Percentiles rank a stretch among this genome's conserved stretches.
Evolutionary conservation across 805 yeast genomes (phyloP).

Genomic region (Candida lessepsii): DNA sequence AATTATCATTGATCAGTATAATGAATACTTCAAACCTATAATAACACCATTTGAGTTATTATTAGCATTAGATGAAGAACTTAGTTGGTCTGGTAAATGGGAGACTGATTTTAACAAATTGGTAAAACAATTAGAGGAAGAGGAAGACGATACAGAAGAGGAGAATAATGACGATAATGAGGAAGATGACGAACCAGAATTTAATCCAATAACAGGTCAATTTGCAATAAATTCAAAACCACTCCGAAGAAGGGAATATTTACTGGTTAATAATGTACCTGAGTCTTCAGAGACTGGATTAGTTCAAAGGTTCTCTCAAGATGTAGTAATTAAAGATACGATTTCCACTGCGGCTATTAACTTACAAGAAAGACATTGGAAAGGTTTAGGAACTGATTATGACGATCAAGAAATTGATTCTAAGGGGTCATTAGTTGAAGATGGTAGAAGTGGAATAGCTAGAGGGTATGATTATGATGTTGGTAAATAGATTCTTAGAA

Average conservation of each 20-base stretch:
- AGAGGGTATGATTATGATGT: slow-evolving; percentile 64
- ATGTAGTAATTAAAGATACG: slow-evolving; percentile 69
- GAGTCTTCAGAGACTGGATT: slow-evolving; percentile 33
- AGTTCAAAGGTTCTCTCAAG: slow-evolving; percentile 54
- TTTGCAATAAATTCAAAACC: slow-evolving; percentile 72
- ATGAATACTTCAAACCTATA: slow-evolving; percentile 85
- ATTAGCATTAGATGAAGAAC: slow-evolving; percentile 71
- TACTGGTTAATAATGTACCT: slow-evolving; percentile 45
- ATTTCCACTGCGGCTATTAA: slow-evolving; percentile 84
- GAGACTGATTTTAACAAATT: slow-evolving; percentile 68
- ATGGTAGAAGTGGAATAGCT: slow-evolving; percentile 86
- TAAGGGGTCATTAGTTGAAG: slow-evolving; percentile 78
- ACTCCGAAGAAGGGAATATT: slow-evolving; percentile 60
- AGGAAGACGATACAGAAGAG: slow-evolving; percentile 23
- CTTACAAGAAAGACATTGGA: slow-evolving; percentile 76
- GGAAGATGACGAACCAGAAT: slow-evolving; percentile 62
- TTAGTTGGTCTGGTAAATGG: slow-evolving; percentile 95
- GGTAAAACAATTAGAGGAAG: slow-evolving; percentile 40
- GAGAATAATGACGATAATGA: slow-evolving; percentile 18
- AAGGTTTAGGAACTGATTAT: slow-evolving; percentile 88
- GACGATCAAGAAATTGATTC: slow-evolving; percentile 34
- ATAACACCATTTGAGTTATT: slow-evolving; percentile 90
- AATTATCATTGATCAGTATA: slow-evolving; percentile 72
- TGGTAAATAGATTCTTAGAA: neutral
- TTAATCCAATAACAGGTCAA: slow-evolving; percentile 85